Evolutionary conservation across 1,284 basidiomycete genomes (phyloP).

Genomic region (Irpex sp.): DNA sequence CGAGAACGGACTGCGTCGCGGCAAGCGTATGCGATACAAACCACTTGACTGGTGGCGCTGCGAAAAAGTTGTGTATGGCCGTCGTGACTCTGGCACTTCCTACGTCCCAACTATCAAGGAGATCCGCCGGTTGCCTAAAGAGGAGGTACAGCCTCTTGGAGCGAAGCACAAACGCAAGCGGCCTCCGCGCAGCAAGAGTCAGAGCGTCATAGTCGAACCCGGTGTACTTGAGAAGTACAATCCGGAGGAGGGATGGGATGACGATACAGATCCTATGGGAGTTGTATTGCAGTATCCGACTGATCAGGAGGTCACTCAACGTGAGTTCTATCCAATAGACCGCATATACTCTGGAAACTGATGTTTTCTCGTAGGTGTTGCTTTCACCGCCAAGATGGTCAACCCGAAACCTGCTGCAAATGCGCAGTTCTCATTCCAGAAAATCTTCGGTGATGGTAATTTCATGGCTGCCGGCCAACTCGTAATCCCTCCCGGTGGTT

Average conservation of each 20-base stretch:
- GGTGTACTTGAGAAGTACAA: slow-evolving; percentile 36
- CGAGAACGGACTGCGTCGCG: slow-evolving; percentile 65
- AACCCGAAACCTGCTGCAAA: slow-evolving; percentile 55
- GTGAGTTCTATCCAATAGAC: slow-evolving; percentile 43
- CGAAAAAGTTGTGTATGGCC: slow-evolving; percentile 83
- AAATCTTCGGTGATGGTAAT: slow-evolving; percentile 91
- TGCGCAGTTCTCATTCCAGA: slow-evolving; percentile 82
- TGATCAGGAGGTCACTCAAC: slow-evolving; percentile 58
- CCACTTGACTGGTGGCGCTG: slow-evolving; percentile 95
- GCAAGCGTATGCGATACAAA: slow-evolving; percentile 64
- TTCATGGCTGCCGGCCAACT: slow-evolving; percentile 91
- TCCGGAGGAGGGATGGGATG: slow-evolving; percentile 88
- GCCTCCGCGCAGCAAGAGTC: slow-evolving; percentile 36
- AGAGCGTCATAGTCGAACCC: slow-evolving; percentile 33
- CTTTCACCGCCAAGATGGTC: slow-evolving; percentile 68
- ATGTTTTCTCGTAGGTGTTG: slow-evolving; percentile 50
- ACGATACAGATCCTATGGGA: slow-evolving; percentile 66
- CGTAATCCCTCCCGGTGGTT: slow-evolving; percentile 70
- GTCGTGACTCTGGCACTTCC: slow-evolving; percentile 47
- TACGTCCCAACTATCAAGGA: slow-evolving; percentile 81
- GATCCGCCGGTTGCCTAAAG: slow-evolving; percentile 77
- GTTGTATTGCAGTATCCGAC: slow-evolving; percentile 69
- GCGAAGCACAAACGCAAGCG: slow-evolving; percentile 39
- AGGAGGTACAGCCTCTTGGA: slow-evolving; percentile 53
- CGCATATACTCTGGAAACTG: not conserved